Evolutionary conservation across 2,329 filamentous ascomycete species (phyloP), one percentile per base, ranked within the genome.

Genomic region (Mycosphaerelloides madeirae): DNA sequence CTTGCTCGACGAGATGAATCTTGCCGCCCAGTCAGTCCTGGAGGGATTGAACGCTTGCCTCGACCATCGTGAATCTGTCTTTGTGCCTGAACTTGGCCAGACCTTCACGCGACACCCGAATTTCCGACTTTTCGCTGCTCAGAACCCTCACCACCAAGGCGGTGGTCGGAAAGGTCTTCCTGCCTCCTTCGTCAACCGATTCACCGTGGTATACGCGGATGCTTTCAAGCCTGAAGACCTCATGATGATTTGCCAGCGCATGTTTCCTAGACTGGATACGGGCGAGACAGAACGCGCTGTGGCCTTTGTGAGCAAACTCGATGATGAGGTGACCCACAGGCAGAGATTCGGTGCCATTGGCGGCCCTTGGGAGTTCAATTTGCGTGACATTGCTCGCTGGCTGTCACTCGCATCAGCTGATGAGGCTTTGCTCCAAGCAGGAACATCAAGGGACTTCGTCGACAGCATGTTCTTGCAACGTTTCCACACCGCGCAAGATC

Each of bases 131-230:
- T 98, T 98, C 60, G 93, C 94, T 12, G 90, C 93, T 0, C 93
- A 98, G 64, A 98, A 98, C 62, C 93, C 93, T 7, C 93, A 98
- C 67, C 88, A 96, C 59, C 93, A 98, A 68, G 93, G 93, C 45
- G 91, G 93, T 52, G 93, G 93, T 8, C 81, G 93, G 56, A 98
- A 98, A 67, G 93, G 93, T 31, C 72, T 98, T 29, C 93, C 93
- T 1, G 86, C 85, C 45, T 97, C 93, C 1, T 98, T 98, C 60
- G 93, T 98, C 50, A 97, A 98, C 65, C 85, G 94, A 35, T 98
- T 98, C 65, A 93, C 94, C 29, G 91, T 98, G 14, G 94, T 98
- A 0, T 97, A 97, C 67, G 89, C 93, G 46, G 93, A 98, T 61
- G 79, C 89, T 3, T 93, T 98, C 63, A 84, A 78, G 13, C 75